Conservation (phyloP, 2,329 filamentous ascomycete genomes). For the Sclerotinia glacialis region DNA sequence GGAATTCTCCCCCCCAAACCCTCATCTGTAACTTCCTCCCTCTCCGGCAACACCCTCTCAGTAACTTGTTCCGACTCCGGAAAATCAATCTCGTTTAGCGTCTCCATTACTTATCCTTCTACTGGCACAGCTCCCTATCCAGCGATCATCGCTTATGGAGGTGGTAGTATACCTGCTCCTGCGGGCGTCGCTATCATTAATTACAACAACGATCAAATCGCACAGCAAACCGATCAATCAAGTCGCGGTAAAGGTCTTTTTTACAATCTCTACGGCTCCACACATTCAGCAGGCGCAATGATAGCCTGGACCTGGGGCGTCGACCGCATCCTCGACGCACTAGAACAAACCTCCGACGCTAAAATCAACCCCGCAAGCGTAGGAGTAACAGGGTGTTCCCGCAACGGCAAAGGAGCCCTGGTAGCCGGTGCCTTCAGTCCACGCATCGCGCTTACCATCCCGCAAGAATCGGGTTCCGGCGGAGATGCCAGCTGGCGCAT, state of each 20-base stretch:
- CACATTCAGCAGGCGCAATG: slow-evolving; percentile 55
- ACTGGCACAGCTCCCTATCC: slow-evolving; percentile 49
- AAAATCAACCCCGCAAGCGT: slow-evolving; percentile 50
- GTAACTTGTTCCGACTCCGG: slow-evolving; percentile 47
- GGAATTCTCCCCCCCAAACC: slow-evolving; percentile 49
- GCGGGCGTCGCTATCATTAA: slow-evolving; percentile 53
- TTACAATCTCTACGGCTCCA: slow-evolving; percentile 56
- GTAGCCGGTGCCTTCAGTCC: slow-evolving; percentile 53
- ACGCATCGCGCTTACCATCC: slow-evolving; percentile 59
- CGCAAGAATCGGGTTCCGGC: slow-evolving; percentile 61
- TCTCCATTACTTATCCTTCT: slow-evolving; percentile 44
- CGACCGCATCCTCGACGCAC: slow-evolving; percentile 56
- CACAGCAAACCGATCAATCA: slow-evolving; percentile 45
- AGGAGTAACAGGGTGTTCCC: slow-evolving; percentile 61
- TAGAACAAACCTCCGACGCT: slow-evolving; percentile 48
- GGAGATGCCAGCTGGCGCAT: slow-evolving; percentile 61
- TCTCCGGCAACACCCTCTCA: slow-evolving; percentile 45
- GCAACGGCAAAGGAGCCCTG: slow-evolving; percentile 63
- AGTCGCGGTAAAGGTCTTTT: slow-evolving; percentile 54
- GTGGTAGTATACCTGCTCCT: slow-evolving; percentile 54
- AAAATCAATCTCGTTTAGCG: slow-evolving; percentile 47
- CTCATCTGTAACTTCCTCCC: slow-evolving; percentile 46
- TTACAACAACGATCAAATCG: slow-evolving; percentile 59
- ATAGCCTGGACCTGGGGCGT: slow-evolving; percentile 65
- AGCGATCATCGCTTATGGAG: slow-evolving; percentile 57